Percentiles rank a stretch among this genome's conserved stretches.
Evolutionary conservation across 2,329 filamentous ascomycete species (phyloP).

Genomic region (Ophiocordyceps camponoti-rufipedis): DNA sequence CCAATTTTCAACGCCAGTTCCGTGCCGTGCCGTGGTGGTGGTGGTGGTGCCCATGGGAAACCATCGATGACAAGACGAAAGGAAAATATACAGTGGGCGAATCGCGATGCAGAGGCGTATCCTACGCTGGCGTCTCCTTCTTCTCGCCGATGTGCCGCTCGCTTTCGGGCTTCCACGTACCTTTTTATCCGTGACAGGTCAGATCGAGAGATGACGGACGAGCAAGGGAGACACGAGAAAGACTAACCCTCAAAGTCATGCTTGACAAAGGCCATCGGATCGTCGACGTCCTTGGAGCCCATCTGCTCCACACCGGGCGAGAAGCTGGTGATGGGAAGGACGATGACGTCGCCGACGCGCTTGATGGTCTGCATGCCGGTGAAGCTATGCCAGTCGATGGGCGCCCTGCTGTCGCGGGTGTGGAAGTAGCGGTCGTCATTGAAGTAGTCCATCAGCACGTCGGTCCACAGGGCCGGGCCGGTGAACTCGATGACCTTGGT

Average conservation of each 20-base stretch:
- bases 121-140: conserved; percentile 9
- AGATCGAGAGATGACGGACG: conserved; percentile 4
- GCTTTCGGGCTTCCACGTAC: conserved; percentile 58
- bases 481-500: conserved; percentile 85
- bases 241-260: conserved; percentile 81
- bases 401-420: conserved; percentile 48
- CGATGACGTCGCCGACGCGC: conserved; percentile 82
- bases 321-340: conserved; percentile 93
- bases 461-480: conserved; percentile 87
- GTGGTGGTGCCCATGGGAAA: too few relatives aligned
- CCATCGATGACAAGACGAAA: too few relatives aligned
- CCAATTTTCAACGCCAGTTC: too few relatives aligned
- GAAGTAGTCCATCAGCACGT: conserved; percentile 80
- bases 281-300: conserved; percentile 72
- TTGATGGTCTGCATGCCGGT: conserved; percentile 69
- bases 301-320: conserved; percentile 89
- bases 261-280: conserved; percentile 94
- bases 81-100: too few relatives aligned
- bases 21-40: too few relatives aligned
- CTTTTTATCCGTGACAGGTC: conserved; percentile 23
- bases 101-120: too few relatives aligned
- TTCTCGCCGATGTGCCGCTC: conserved; percentile 49
- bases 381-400: conserved; percentile 76
- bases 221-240: background rate
- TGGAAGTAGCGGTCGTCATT: conserved; percentile 84